A percentile compares a stretch with the other conserved stretches of the same genome.
Conservation (phyloP, 352 stramenopile species). For the Blastocystis sp. region DNA sequence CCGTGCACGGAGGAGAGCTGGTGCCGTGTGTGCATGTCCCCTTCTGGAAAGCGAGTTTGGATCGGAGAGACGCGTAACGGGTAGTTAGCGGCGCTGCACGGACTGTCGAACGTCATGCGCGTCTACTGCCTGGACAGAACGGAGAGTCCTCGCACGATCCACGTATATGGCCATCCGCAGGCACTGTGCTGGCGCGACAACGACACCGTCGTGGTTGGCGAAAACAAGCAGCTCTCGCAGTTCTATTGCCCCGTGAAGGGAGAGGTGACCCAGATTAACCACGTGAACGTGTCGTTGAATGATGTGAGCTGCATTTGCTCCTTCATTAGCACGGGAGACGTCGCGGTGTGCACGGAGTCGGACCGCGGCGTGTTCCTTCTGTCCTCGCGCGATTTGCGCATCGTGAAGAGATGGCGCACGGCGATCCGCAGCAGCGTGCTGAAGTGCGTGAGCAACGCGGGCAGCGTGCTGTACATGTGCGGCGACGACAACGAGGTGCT, state of each 20-base stretch:
- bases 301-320: neutral
- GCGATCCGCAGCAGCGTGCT: slow-evolving; percentile 31
- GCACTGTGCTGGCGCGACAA: slow-evolving; percentile 40
- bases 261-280: neutral
- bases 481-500: slow-evolving; percentile 63
- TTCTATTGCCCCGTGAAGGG: neutral
- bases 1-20: slow-evolving; percentile 23
- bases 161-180: slow-evolving; percentile 1
- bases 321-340: neutral
- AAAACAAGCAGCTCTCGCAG: slow-evolving; percentile 27
- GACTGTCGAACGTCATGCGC: slow-evolving; percentile 6
- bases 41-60: slow-evolving; percentile 33
- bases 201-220: slow-evolving; percentile 8
- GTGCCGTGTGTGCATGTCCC: slow-evolving; percentile 27
- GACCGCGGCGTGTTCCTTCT: slow-evolving; percentile 50
- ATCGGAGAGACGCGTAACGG: neutral
- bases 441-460: neutral
- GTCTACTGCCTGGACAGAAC: neutral
- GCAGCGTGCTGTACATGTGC: slow-evolving; percentile 27
- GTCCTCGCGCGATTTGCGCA: slow-evolving; percentile 27
- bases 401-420: slow-evolving; percentile 54
- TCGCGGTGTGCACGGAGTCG: slow-evolving; percentile 19
- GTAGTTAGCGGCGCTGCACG: slow-evolving; percentile 45
- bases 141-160: neutral
- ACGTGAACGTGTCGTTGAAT: neutral